phyloP scores from a whole-genome alignment of 345 rosid species.

The Populus simonii region DNA sequence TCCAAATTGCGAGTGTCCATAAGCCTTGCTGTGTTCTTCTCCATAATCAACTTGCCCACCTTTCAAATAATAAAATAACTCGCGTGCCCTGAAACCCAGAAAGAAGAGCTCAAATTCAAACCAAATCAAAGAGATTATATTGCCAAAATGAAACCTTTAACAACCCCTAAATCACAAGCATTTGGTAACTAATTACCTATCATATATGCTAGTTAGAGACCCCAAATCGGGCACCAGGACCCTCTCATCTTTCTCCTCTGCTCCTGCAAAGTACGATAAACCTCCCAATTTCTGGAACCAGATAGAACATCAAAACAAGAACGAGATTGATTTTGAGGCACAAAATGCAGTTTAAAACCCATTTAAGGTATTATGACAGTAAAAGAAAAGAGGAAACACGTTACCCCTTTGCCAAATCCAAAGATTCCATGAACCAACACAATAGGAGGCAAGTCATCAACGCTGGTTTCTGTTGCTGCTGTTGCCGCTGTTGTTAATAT shows the following conservation, averaged over 20 bases:
- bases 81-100: slow-evolving; percentile 74
- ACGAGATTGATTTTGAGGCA: not conserved
- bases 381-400: not conserved
- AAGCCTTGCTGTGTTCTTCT: slow-evolving; percentile 87
- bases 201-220: slow-evolving; percentile 83
- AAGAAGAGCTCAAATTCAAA: not conserved
- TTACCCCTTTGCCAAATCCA: slow-evolving; percentile 98
- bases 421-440: slow-evolving; percentile 97
- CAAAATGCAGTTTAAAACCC: not conserved
- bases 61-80: slow-evolving; percentile 87
- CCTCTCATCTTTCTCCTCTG: slow-evolving; percentile 94
- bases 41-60: slow-evolving; percentile 94
- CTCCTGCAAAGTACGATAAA: slow-evolving; percentile 93
- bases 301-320: slow-evolving; percentile 17
- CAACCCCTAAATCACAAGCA: not conserved
- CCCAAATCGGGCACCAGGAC: slow-evolving; percentile 98
- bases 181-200: slow-evolving; percentile 49
- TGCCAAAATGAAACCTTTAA: not conserved
- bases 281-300: slow-evolving; percentile 72
- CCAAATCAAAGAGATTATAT: not conserved
- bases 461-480: slow-evolving; percentile 12
- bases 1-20: slow-evolving; percentile 89
- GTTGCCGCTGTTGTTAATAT: not conserved
- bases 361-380: not conserved
- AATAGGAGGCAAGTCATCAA: slow-evolving; percentile 65